Evolutionary conservation across 176 grass and related monocot species (phyloP).

Genomic region (Oryza nivara): DNA sequence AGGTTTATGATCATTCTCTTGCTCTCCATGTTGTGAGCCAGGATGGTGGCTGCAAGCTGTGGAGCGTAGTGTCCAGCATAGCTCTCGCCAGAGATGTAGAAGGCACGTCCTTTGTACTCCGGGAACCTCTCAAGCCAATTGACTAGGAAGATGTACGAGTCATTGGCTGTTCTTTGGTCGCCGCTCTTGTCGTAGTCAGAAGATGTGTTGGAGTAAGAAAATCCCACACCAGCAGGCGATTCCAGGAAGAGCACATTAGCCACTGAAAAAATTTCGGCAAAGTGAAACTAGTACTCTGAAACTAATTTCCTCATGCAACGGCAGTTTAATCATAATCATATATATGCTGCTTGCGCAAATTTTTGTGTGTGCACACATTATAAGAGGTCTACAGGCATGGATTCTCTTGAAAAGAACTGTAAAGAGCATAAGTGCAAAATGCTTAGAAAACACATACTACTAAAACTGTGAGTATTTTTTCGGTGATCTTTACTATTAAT

Average conservation of each 20-base stretch:
- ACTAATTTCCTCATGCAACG: not conserved
- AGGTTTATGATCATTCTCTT: constrained; percentile 25
- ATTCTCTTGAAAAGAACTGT: not conserved
- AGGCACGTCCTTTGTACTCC: constrained; percentile 31
- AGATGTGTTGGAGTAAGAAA: constrained; percentile 49
- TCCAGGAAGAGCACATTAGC: constrained; percentile 61
- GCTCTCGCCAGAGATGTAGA: constrained; percentile 59
- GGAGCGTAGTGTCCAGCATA: constrained; percentile 52
- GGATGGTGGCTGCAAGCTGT: constrained; percentile 36
- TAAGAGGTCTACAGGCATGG: not conserved
- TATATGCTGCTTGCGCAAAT: not conserved
- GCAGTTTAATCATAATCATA: no score
- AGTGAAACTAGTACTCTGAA: not conserved
- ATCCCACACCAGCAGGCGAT: constrained; percentile 47
- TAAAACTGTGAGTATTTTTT: no score
- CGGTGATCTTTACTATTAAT: no score
- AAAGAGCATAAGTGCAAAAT: no score
- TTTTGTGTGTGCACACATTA: not conserved
- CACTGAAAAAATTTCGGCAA: constrained; percentile 22
- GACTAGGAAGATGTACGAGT: constrained; percentile 38
- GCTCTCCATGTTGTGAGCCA: constrained; percentile 10
- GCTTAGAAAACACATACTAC: no score
- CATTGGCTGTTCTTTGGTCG: constrained; percentile 24
- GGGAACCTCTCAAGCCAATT: constrained; percentile 58
- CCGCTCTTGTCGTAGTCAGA: constrained; percentile 26